Evolutionary conservation across 2,329 filamentous ascomycete species (phyloP).

Genomic region (Corynespora cassiicola): DNA sequence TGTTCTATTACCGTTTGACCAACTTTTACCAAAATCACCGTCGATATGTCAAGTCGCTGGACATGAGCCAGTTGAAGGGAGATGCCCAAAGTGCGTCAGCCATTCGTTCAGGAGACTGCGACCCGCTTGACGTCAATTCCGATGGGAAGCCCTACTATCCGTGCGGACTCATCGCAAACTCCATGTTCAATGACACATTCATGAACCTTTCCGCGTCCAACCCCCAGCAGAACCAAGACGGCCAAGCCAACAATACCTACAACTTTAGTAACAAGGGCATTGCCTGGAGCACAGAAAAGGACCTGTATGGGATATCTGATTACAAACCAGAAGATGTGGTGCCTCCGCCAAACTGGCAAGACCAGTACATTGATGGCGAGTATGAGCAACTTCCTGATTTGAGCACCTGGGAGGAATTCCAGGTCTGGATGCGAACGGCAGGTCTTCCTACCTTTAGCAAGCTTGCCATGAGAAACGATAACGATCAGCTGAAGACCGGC

Average conservation of each 20-base stretch:
- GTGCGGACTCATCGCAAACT: conserved; percentile 95
- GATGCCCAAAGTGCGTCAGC: conserved; percentile 64
- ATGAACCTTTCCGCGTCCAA: conserved; percentile 68
- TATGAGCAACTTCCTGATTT: conserved; percentile 80
- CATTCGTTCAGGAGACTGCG: conserved; percentile 75
- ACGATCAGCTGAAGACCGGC: conserved; percentile 69
- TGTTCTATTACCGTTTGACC: conserved; percentile 93
- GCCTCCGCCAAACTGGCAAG: conserved; percentile 86
- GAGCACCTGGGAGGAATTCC: conserved; percentile 80
- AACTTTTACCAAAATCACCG: conserved; percentile 99
- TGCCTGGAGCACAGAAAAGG: conserved; percentile 83
- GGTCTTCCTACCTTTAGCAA: conserved; percentile 95
- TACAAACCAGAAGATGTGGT: conserved; percentile 72
- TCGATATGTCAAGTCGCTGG: conserved; percentile 90
- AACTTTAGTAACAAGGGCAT: conserved; percentile 79
- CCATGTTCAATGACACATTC: conserved; percentile 94
- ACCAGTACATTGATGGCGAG: conserved; percentile 68
- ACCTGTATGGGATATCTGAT: conserved; percentile 74
- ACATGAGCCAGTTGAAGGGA: conserved; percentile 82
- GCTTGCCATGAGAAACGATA: conserved; percentile 83
- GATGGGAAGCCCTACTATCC: conserved; percentile 80
- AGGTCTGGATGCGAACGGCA: conserved; percentile 99
- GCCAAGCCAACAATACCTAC: conserved; percentile 60
- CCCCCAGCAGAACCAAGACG: conserved; percentile 46
- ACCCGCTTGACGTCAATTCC: conserved; percentile 64